A percentile compares a stretch with the other conserved stretches of the same genome.
phyloP scores from a whole-genome alignment of 345 rosid genomes.

The Jatropha curcas region DNA sequence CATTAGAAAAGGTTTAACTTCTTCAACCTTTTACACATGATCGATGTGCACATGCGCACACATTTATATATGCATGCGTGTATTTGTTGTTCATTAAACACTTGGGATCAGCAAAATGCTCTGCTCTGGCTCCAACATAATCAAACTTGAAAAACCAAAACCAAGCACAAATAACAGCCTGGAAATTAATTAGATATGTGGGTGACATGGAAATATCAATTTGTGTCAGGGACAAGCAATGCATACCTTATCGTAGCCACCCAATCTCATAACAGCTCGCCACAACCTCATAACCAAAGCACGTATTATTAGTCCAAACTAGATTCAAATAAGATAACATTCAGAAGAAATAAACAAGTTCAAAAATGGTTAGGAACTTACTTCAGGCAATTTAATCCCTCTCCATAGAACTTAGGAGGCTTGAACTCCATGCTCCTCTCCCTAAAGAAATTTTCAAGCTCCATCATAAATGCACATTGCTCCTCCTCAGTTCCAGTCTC shows the following conservation, averaged over 20 bases:
- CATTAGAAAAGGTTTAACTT: not conserved
- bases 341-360: not conserved
- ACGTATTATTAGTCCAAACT: not conserved
- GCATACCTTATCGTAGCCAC: slow-evolving; percentile 74
- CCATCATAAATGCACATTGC: slow-evolving; percentile 55
- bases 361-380: slow-evolving; percentile 27
- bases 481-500: slow-evolving; percentile 72
- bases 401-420: slow-evolving; percentile 75
- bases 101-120: not conserved
- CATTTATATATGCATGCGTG: not conserved
- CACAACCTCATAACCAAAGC: slow-evolving; percentile 49
- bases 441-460: slow-evolving; percentile 56
- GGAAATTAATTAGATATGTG: slow-evolving; percentile 1
- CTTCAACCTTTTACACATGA: not conserved
- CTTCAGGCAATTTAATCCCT: slow-evolving; percentile 69
- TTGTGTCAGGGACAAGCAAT: not conserved
- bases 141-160: not conserved
- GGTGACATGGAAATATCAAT: slow-evolving; percentile 5
- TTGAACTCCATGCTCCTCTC: slow-evolving; percentile 64
- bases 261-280: slow-evolving; percentile 67
- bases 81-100: not conserved
- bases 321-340: not conserved
- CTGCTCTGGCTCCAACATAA: not conserved
- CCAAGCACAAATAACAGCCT: not conserved
- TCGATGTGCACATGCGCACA: not conserved